Evolutionary conservation across 768 basidiomycete species (phyloP).

Genomic region (Lactarius evosmus): DNA sequence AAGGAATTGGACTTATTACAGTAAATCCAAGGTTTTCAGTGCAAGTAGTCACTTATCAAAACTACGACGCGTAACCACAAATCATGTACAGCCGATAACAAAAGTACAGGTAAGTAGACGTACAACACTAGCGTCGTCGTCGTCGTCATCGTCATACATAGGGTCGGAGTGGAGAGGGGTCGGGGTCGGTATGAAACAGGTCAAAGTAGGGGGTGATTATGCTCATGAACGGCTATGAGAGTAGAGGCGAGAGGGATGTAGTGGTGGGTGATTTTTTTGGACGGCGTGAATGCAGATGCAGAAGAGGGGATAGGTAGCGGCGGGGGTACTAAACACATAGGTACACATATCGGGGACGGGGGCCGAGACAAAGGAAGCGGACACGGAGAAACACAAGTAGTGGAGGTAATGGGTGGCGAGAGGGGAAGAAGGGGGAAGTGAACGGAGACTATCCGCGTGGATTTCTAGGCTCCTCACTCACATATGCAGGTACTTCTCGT

Average conservation of each 20-base stretch:
- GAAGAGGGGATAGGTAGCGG: not conserved
- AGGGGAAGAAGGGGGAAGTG: not conserved
- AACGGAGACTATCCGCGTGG: not conserved
- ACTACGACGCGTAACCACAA: slow-evolving; percentile 1
- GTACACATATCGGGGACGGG: slow-evolving; percentile 22
- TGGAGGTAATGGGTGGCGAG: not conserved
- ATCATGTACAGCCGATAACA: slow-evolving; percentile 19
- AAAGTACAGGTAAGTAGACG: slow-evolving; percentile 19
- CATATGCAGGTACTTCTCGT: slow-evolving; percentile 70
- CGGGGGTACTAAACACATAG: slow-evolving; percentile 23
- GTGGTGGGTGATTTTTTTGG: slow-evolving; percentile 10
- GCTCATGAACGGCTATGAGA: not conserved
- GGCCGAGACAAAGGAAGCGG: slow-evolving; percentile 11
- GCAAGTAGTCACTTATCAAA: not conserved
- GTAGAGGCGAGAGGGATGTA: not conserved
- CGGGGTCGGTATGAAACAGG: slow-evolving; percentile 2
- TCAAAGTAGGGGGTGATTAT: slow-evolving; percentile 12
- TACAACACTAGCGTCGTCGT: slow-evolving; percentile 16
- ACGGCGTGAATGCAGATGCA: slow-evolving; percentile 3
- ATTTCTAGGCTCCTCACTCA: slow-evolving; percentile 12
- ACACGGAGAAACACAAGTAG: slow-evolving; percentile 11
- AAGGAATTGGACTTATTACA: not conserved
- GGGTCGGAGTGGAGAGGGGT: not conserved
- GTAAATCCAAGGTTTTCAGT: not conserved
- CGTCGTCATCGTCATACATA: slow-evolving; percentile 11